Conservation (phyloP, 108 stramenopile species). For the Pseudonitzschia delicatissima region DNA sequence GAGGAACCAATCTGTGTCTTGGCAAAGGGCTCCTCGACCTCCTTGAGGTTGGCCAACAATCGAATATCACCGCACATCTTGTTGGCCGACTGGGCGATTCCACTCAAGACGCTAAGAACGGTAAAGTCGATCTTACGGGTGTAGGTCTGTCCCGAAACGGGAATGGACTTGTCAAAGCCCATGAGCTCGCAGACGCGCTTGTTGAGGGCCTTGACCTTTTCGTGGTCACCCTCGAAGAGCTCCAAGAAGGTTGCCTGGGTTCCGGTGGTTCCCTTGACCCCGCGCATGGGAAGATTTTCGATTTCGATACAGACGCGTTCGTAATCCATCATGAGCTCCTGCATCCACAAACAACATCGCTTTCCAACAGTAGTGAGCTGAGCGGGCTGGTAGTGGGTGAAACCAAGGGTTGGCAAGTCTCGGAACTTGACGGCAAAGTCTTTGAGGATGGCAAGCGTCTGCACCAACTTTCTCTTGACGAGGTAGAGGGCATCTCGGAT, state of each 20-base stretch:
- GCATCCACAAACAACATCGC: constrained; percentile 95
- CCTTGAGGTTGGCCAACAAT: constrained; percentile 95
- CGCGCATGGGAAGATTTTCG: constrained; percentile 93
- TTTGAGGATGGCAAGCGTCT: constrained; percentile 71
- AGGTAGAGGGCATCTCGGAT: constrained; percentile 83
- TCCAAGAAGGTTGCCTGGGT: constrained; percentile 98
- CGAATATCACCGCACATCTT: constrained; percentile 99
- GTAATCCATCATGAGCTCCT: constrained; percentile 90
- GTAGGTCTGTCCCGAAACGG: constrained; percentile 98
- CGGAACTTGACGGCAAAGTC: constrained; percentile 82
- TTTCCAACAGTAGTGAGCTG: constrained; percentile 98
- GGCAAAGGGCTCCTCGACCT: constrained; percentile 93
- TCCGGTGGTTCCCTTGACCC: constrained; percentile 98
- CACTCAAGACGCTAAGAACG: constrained; percentile 86
- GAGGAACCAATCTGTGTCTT: constrained; percentile 95
- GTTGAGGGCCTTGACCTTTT: constrained; percentile 89
- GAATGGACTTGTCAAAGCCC: constrained; percentile 89
- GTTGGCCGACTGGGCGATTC: constrained; percentile 94
- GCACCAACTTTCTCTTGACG: constrained; percentile 88
- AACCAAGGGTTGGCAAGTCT: constrained; percentile 94
- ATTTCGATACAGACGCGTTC: constrained; percentile 88
- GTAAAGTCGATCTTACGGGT: constrained; percentile 96
- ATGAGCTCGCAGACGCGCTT: constrained; percentile 88
- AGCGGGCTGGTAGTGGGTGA: constrained; percentile 98
- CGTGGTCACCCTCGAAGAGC: constrained; percentile 98